These are phyloP conservation scores for Striga asiatica DNA, from an alignment of 257 asterid species.

Conservation along the genomic window DNA sequence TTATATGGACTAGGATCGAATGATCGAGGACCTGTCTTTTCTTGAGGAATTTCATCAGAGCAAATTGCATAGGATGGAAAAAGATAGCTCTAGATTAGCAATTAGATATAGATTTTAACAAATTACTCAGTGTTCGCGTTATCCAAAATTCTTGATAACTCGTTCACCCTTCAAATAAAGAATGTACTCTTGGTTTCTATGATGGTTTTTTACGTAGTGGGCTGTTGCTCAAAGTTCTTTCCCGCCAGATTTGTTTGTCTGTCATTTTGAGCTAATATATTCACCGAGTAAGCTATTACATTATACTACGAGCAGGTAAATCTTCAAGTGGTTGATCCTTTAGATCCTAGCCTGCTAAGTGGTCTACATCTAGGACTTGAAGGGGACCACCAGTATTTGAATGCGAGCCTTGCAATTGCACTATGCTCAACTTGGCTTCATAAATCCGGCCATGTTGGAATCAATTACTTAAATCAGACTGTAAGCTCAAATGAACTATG, in stretches of 20 bases:
- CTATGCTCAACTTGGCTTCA: slow-evolving; percentile 94
- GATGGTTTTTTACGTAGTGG: too few species aligned
- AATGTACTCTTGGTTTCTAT: too few species aligned
- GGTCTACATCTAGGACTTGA: slow-evolving; percentile 78
- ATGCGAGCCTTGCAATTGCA: slow-evolving; percentile 96
- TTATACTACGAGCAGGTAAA: slow-evolving; percentile 42
- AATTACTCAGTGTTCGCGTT: too few species aligned
- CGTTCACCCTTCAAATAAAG: too few species aligned
- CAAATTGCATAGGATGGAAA: slow-evolving; percentile 6
- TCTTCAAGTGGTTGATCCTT: slow-evolving; percentile 72
- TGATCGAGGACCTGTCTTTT: slow-evolving; percentile 7
- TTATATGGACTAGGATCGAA: background rate
- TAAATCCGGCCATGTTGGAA: slow-evolving; percentile 66
- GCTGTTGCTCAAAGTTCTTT: slow-evolving; percentile 3
- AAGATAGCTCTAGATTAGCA: background rate
- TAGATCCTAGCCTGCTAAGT: slow-evolving; percentile 58
- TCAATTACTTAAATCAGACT: slow-evolving; percentile 56
- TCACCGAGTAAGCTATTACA: slow-evolving; percentile 11
- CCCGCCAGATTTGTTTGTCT: slow-evolving; percentile 3
- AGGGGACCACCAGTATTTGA: slow-evolving; percentile 88
- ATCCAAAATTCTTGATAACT: too few species aligned
- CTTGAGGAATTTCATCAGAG: background rate
- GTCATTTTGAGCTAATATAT: background rate
- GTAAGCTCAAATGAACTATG: slow-evolving; percentile 38
- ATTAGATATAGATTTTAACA: background rate